Evolutionary conservation across 148 eudicot genomes (phyloP).

Genomic region (Fagopyrum tataricum): DNA sequence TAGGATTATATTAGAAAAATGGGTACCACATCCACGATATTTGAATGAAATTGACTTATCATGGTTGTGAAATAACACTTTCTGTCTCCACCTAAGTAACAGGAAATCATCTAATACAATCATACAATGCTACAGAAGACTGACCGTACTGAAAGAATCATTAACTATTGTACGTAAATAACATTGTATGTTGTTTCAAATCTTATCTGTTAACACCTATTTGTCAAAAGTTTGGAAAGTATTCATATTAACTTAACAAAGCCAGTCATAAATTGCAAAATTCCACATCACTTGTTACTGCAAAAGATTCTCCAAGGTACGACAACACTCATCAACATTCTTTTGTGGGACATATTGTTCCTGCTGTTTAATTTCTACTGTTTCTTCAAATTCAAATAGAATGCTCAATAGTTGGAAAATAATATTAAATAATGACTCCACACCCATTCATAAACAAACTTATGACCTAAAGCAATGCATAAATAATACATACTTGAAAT

Average conservation of each 20-base stretch:
- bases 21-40: too few species aligned
- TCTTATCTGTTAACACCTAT: neutral
- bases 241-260: neutral
- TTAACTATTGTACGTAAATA: neutral
- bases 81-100: too few species aligned
- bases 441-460: neutral
- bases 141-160: too few species aligned
- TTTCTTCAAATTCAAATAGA: neutral
- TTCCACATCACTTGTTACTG: neutral
- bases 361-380: neutral
- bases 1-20: too few species aligned
- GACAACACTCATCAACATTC: neutral
- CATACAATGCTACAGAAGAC: too few species aligned
- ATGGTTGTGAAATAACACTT: too few species aligned
- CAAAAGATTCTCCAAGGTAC: neutral
- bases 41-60: too few species aligned
- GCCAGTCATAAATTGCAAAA: neutral
- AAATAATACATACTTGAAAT: constrained; percentile 44
- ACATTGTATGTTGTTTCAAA: neutral
- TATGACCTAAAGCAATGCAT: neutral
- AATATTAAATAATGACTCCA: neutral
- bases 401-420: neutral
- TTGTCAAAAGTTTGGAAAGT: neutral
- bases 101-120: too few species aligned
- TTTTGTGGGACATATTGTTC: neutral